Evolutionary conservation across 179 eudicot species (phyloP), one percentile per base, ranked within the genome.

Genomic region (Beta lomatogona): DNA sequence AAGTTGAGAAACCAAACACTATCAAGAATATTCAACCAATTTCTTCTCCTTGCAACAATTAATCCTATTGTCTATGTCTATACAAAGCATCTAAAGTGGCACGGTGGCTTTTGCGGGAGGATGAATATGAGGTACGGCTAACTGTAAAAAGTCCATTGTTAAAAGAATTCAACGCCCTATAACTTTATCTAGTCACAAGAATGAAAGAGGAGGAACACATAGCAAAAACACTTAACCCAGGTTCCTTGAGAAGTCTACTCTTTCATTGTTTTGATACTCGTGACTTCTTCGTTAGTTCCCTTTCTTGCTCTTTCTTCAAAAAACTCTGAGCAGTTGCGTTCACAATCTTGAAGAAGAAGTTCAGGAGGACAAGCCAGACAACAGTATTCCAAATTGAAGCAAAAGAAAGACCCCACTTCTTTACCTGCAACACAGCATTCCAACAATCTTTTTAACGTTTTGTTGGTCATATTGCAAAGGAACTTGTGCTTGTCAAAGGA

Each of bases 331-430:
- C 98, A 64, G 97, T 93, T 66, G 97, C 45, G 68, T 89, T 97
- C 87, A 97, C 93, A 59, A 97, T 97, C 91, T 91, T 86, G 80
- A 93, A 78, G 66, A 90, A 91, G 83, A 94, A 97, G 84, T 92
- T 91, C 87, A 97, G 44, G 57, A 97, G 91, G 91, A 97, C 93
- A 77, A 94, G 85, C 98, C 95, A 93, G 53, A 97, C 97, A 18
- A 94, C 87, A 2, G 92, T 88, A 78, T 97, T 97, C 99, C 98
- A 97, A 41, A 97, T 86, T 76, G 92, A 83, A 71, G 92, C 89
- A 25, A 93, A 87, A 9, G 99, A 97, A 66, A 97, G 85, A 48
- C 92, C 91, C 98, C 98, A 93, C 25, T 85, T 86, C 63, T 85
- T 85, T 75, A 83, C 97, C 99, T 96, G 86, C 70, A 83, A 75